Base-by-base conservation (phyloP, 805 yeast genomes). In the Candida koratica region DNA sequence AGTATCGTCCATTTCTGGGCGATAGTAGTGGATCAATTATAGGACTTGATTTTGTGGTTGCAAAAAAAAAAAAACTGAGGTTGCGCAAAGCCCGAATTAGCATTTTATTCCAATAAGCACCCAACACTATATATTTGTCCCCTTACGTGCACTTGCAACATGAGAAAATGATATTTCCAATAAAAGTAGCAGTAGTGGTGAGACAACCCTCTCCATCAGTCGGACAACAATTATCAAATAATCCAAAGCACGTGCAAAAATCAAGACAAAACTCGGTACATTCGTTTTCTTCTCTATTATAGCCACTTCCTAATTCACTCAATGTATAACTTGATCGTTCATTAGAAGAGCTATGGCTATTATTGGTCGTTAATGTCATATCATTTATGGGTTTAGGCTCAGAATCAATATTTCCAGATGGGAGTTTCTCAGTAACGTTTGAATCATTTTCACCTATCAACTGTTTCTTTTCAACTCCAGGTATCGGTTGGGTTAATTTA, bases 181-280 rank as follows among this genome's bases (percentile, higher is more conserved):
- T 46, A 50, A 65, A 60, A 1, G 58, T 48, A 7, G 69, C 69
- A 18, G 54, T 39, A 15, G 61, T 44, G 28, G 63, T 55, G 34
- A 65, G 37, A 41, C 60, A 66, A 7, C 73, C 71, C 35, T 65
- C 70, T 4, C 67, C 67, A 12, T 50, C 49, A 26, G 57, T 41
- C n/a, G 73, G 73, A 43, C 70, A 65, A 41, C 67, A 65, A 5
- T 54, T 48, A 30, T 63, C 66, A 34, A 58, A 58, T 32, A 63
- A 49, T 1, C 73, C 71, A 37, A 67, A 67, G 44, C 73, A 67
- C 13, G 56, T 39, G 33, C 49, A 52, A 25, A 46, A 51, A 33
- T 66, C 71, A 32, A 60, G 43, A 43, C 67, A 64, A 40, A 67
- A 66, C 44, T 66, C 71, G 6, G 64, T 46, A 43, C 73, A 67